A percentile compares a stretch with the other conserved stretches of the same genome.
Conservation (phyloP, 1,284 basidiomycete genomes). For the Amylostereum areolatum region DNA sequence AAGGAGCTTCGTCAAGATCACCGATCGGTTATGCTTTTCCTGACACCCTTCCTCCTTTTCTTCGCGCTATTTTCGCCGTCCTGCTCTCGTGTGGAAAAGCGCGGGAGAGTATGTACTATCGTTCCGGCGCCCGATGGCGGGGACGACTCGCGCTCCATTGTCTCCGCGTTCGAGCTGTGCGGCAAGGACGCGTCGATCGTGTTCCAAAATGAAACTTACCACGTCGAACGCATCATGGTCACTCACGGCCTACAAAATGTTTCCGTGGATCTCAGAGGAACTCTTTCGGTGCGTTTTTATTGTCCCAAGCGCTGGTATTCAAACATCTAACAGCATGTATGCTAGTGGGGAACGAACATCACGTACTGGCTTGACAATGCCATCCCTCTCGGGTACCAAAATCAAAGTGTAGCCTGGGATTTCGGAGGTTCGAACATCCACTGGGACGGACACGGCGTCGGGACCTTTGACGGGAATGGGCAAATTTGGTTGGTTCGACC, state of each 20-base stretch:
- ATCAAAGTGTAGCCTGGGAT: slow-evolving; percentile 25
- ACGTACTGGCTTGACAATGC: slow-evolving; percentile 25
- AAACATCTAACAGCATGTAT: background rate
- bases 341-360: slow-evolving; percentile 26
- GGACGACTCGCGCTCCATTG: slow-evolving; percentile 25
- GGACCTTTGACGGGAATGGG: slow-evolving; percentile 28
- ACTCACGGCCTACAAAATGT: slow-evolving; percentile 25
- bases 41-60: too few species aligned
- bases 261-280: slow-evolving; percentile 21
- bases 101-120: slow-evolving; percentile 18
- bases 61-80: too few species aligned
- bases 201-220: slow-evolving; percentile 22
- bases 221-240: slow-evolving; percentile 24
- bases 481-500: slow-evolving; percentile 22
- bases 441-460: slow-evolving; percentile 23
- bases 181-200: slow-evolving; percentile 17
- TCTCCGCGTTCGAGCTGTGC: slow-evolving; percentile 22
- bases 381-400: slow-evolving; percentile 23
- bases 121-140: slow-evolving; percentile 18
- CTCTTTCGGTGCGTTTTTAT: slow-evolving; percentile 20
- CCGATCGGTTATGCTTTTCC: too few species aligned
- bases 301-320: background rate
- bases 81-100: background rate
- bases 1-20: too few species aligned
- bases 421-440: slow-evolving; percentile 22